Evolutionary conservation across 768 basidiomycete genomes (phyloP), one percentile per base, ranked within the genome.

Genomic region (Suillus clintonianus): DNA sequence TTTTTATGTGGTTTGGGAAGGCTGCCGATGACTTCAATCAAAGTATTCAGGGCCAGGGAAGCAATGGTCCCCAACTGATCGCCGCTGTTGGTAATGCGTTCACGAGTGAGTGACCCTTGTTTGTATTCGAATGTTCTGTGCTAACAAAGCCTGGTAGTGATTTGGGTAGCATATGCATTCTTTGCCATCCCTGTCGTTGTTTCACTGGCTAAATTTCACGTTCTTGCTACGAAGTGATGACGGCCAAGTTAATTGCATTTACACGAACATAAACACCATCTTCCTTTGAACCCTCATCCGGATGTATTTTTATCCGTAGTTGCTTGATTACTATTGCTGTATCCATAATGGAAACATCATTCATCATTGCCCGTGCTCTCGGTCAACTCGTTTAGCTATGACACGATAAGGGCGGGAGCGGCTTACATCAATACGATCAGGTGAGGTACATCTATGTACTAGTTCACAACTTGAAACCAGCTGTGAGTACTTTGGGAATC

Each of bases 1-100:
- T 90, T 60, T 86, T 89, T 64, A 90, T 94, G 85, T 91, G 88
- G 85, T 91, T 91, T 65, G 90, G 88, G 22, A 91, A 92, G 74
- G 86, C 90, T 2, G 86, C 88, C 0, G 83, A 88, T 59, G 91
- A 92, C 70, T 93, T 94, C 77, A 94, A 94, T 72, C 70, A 77
- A 50, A 85, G 80, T 59, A 86, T 93, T 59, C 65, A 78, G 30
- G 72, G 81, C 10, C 82, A 83, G 64, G 88, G 87, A 24, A 64
- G 71, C 4, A 76, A 82, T 61, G 88, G 83, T 5, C 88, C 89
- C 2, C 77, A 85, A 39, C 78, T 93, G 50, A 77, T 86, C 50
- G 91, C 92, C 34, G 72, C 78, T 13, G 79, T 79, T n/a, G 83
- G 88, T 65, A 92, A 90, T 67, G 90, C 85, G 8, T 93, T 92